A percentile compares a stretch with the other conserved stretches of the same genome.
Conservation (phyloP, 139 green algal genomes). For the Auxenochlorella pyrenoidosa region DNA sequence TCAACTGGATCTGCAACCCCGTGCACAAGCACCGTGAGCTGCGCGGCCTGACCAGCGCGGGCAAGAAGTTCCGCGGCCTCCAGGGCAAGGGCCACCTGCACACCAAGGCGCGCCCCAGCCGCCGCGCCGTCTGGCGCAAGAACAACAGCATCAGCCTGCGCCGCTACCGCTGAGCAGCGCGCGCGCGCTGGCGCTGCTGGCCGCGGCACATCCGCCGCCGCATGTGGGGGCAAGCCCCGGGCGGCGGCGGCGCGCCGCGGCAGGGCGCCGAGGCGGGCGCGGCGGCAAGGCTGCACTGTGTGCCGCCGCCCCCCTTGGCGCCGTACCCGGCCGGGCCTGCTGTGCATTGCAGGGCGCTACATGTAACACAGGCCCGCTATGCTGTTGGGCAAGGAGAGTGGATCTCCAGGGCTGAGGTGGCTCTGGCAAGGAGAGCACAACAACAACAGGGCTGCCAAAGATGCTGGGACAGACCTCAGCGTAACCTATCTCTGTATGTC, state of each 20-base stretch:
- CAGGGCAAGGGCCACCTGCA: slow-evolving; percentile 87
- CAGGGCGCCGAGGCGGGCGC: neutral
- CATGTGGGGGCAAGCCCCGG: neutral
- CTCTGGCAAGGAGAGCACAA: too few species aligned
- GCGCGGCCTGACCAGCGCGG: slow-evolving; percentile 94
- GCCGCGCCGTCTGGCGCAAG: slow-evolving; percentile 88
- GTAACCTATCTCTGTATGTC: too few species aligned
- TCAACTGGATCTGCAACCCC: slow-evolving; percentile 99
- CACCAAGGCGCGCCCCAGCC: slow-evolving; percentile 91
- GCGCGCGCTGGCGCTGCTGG: neutral
- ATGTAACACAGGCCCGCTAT: slow-evolving; percentile 22
- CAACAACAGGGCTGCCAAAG: too few species aligned
- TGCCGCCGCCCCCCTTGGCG: neutral
- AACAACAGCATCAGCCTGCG: slow-evolving; percentile 92
- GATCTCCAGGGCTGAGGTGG: too few species aligned
- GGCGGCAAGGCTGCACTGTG: neutral
- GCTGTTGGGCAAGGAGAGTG: neutral
- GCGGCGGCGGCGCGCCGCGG: neutral
- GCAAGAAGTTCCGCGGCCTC: slow-evolving; percentile 94
- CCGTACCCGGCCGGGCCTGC: neutral
- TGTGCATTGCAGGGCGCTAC: slow-evolving; percentile 33
- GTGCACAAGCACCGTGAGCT: slow-evolving; percentile 99
- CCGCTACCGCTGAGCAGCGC: slow-evolving; percentile 89
- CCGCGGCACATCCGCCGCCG: neutral
- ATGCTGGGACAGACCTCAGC: too few species aligned